Conservation (phyloP, 768 basidiomycete species). For the Tephrocybe sp. region DNA sequence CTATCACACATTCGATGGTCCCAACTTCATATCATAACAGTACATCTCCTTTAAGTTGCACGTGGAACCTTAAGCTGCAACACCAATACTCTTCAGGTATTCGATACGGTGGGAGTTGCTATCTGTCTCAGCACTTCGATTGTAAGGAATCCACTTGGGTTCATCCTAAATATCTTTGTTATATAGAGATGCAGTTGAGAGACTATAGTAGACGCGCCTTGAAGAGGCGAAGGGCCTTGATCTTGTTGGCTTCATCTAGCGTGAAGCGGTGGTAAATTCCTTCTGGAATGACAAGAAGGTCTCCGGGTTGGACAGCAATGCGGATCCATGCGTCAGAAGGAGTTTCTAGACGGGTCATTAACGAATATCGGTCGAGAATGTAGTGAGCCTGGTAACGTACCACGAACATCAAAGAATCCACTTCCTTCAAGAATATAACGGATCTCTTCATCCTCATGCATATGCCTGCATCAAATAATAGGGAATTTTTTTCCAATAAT, state of each 20-base stretch:
- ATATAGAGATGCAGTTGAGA: background rate
- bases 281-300: conserved; percentile 83
- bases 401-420: conserved; percentile 91
- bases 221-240: conserved; percentile 83
- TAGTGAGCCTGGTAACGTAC: conserved; percentile 34
- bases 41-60: conserved; percentile 1
- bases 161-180: conserved; percentile 58
- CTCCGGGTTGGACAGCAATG: conserved; percentile 70
- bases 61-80: conserved; percentile 30
- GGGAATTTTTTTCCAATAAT: background rate
- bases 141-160: conserved; percentile 85
- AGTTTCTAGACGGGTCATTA: conserved; percentile 40
- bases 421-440: conserved; percentile 83
- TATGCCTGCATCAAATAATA: conserved; percentile 50
- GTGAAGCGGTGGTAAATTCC: conserved; percentile 97
- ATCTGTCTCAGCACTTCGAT: conserved; percentile 62
- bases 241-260: conserved; percentile 68
- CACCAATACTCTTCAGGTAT: conserved; percentile 54
- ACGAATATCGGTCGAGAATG: background rate
- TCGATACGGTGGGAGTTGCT: conserved; percentile 56
- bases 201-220: conserved; percentile 46
- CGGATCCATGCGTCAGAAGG: conserved; percentile 79
- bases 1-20: too few species aligned
- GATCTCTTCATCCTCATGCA: conserved; percentile 97
- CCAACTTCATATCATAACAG: background rate